These are phyloP conservation scores for Sindora glabra DNA, from an alignment of 306 rosid species.

Conservation along the genomic window DNA sequence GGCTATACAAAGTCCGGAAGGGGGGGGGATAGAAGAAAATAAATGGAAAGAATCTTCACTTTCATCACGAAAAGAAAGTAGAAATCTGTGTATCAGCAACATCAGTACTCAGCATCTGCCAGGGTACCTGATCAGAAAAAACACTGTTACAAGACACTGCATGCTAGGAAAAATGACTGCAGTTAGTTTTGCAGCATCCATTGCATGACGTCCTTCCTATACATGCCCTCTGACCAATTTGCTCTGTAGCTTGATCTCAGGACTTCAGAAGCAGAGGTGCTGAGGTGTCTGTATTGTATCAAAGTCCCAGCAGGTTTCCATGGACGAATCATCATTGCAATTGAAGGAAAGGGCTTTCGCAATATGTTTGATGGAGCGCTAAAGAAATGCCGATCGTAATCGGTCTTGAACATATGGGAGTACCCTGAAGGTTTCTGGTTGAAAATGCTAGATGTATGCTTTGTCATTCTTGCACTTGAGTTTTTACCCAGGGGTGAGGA, in stretches of 20 bases:
- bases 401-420: conserved; percentile 11
- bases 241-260: not conserved
- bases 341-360: conserved; percentile 26
- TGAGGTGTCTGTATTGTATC: conserved; percentile 28
- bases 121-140: not conserved
- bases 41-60: too few relatives aligned
- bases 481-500: not conserved
- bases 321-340: conserved; percentile 33
- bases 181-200: conserved; percentile 39
- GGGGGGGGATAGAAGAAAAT: not conserved
- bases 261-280: not conserved
- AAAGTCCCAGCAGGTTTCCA: conserved; percentile 26
- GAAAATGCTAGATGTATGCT: conserved; percentile 14
- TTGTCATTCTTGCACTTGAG: conserved; percentile 10
- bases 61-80: not conserved
- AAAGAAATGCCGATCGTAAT: conserved; percentile 34
- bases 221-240: conserved; percentile 18
- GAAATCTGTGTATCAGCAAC: not conserved
- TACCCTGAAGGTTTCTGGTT: conserved; percentile 18
- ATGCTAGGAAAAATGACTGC: not conserved
- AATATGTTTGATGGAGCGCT: conserved; percentile 14
- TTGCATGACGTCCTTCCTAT: conserved; percentile 38
- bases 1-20: not conserved
- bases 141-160: not conserved
- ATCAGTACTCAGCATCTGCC: not conserved